Evolutionary conservation across 192 early-diverging fungal species (phyloP), one percentile per base, ranked within the genome.

Genomic region (Geosiphon pyriformis): DNA sequence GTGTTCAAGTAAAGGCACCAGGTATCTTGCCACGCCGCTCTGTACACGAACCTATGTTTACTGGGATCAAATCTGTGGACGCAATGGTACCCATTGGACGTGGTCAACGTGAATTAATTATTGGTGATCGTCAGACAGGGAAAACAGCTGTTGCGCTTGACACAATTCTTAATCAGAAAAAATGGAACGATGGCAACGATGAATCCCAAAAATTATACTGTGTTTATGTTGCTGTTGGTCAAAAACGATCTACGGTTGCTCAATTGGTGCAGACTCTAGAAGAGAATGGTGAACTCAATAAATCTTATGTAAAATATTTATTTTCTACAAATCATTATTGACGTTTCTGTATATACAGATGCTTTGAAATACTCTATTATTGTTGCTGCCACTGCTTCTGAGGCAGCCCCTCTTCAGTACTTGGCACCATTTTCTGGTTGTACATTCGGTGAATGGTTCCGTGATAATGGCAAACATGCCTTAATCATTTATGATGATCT

Each of bases 41-140:
- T 72, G 96, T 98, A 74, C 92, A 94, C 81, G 94, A 97, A 85
- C 96, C 96, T 73, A 96, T 98, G 94, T 93, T 94, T 82, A 98
- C 96, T 79, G 96, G 96, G 83, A 95, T 94, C 85, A 98, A 98
- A 88, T 98, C 93, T 73, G 94, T 98, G 76, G 96, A 98, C 88
- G 97, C 96, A 82, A 98, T 98, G 96, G 89, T 98, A 72, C 96
- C 96, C 68, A 96, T 98, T 70, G 96, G 96, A 76, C 94, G 96
- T 94, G 96, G 96, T 78, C 96, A 98, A 88, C 93, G 96, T 93
- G 96, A 98, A 84, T 88, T 98, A 84, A 98, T 98, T 79, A 98
- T 97, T 82, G 96, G 96, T 80, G 96, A 98, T 85, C 93, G 95
- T 89, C 96, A 98, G 79, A 98, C 96, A 70, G 96, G 96, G 75